These are phyloP conservation scores for Chaetomium sp. DNA, from an alignment of 2,329 filamentous ascomycete genomes.

Conservation along the genomic window DNA sequence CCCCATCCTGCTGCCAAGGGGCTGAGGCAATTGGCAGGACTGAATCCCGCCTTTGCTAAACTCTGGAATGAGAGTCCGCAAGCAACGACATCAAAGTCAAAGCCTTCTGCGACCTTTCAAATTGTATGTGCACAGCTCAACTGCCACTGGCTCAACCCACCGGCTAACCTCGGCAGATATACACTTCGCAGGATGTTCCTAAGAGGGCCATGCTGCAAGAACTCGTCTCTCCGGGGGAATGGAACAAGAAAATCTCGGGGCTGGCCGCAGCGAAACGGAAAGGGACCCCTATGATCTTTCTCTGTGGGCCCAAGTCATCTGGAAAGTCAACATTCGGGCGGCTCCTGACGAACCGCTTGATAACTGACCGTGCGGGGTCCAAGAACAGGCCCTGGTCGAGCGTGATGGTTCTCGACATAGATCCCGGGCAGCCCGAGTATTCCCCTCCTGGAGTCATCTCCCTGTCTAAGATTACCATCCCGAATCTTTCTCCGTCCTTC, in stretches of 20 bases:
- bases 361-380: slow-evolving; percentile 50
- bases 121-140: slow-evolving; percentile 47
- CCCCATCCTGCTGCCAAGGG: slow-evolving; percentile 53
- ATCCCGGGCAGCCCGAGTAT: slow-evolving; percentile 78
- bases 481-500: slow-evolving; percentile 69
- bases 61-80: slow-evolving; percentile 61
- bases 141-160: slow-evolving; percentile 32
- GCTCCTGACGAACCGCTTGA: slow-evolving; percentile 65
- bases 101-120: slow-evolving; percentile 46
- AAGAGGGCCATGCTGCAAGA: slow-evolving; percentile 55
- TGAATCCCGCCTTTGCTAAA: slow-evolving; percentile 67
- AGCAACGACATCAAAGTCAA: slow-evolving; percentile 35
- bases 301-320: slow-evolving; percentile 71
- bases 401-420: slow-evolving; percentile 70
- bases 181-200: slow-evolving; percentile 55
- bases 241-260: slow-evolving; percentile 62
- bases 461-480: slow-evolving; percentile 60
- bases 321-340: slow-evolving; percentile 77
- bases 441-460: slow-evolving; percentile 70
- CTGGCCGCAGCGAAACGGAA: slow-evolving; percentile 44
- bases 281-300: slow-evolving; percentile 50
- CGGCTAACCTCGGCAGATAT: slow-evolving; percentile 47
- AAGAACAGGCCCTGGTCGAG: slow-evolving; percentile 37
- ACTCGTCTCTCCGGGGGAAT: slow-evolving; percentile 58
- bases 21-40: slow-evolving; percentile 55